Base-by-base conservation (phyloP, 2,329 filamentous ascomycete genomes). In the Aureobasidium sp. region DNA sequence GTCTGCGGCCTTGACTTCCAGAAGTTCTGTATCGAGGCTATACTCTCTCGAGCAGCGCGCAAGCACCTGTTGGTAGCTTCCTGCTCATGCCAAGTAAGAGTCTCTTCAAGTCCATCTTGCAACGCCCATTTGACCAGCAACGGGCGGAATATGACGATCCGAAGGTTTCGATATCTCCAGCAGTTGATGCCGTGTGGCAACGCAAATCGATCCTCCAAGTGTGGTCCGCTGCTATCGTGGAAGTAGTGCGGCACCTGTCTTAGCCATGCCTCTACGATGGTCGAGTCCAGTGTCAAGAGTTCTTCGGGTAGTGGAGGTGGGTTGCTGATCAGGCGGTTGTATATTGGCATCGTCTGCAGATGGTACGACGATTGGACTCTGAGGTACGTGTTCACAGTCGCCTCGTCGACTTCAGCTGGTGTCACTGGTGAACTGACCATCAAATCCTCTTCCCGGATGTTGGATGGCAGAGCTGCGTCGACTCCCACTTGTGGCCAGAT, bases 101-200 rank as follows among this genome's bases (percentile, higher is more conserved):
- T 17, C 31, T 57, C 37, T 7, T 54, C 33, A 2, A 19, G 21
- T 3, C 31, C 43, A 13, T 45, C 31, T 38, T 57, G 50, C 17
- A 51, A 29, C 2, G 51, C 51, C 57, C 69, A 70, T 4, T 74
- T 72, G 25, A 79, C 76, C 19, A 79, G 72, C 53, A 77, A 78
- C 0, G 77, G 74, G 4, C 77, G 68, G 62, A 78, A 78, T 71
- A 78, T 77, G 57, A 79, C 75, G 64, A 79, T 77, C 19, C 75
- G 71, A 40, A 79, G 69, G 57, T 79, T 79, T 7, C 74, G 70
- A 40, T 71, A 70, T 13, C 77, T 70, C 74, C 77, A 78, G 50
- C 70, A 70, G 67, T 78, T 75, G 21, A 78, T 73, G 3, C 71
- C 71, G 25, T 78, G 74, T 1, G 73, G 69, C 11, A 77, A 70